Evolutionary conservation across 2,329 filamentous ascomycete genomes (phyloP).

Genomic region (Pestalotiopsis fici): DNA sequence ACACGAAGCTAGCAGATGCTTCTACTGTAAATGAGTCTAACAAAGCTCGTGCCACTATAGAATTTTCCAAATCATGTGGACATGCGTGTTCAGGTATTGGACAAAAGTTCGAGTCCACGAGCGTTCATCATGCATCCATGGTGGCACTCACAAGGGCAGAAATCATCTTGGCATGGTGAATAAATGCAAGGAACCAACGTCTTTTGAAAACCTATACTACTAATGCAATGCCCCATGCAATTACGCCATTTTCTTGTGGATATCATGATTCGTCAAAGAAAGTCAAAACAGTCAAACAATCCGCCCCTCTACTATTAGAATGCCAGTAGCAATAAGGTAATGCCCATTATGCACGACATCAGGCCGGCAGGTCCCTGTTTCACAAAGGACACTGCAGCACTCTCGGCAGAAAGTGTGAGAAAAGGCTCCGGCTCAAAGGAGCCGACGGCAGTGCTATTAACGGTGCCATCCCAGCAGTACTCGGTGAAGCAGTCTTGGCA

Average conservation of each 20-base stretch:
- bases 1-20: neutral
- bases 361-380: neutral
- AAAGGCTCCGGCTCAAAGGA: conserved; percentile 4
- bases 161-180: no score
- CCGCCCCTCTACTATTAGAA: neutral
- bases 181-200: neutral
- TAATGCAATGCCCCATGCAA: neutral
- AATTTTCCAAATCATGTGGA: no score
- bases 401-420: neutral
- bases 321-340: neutral
- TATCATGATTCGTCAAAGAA: neutral
- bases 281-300: neutral
- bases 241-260: neutral
- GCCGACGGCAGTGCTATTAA: conserved; percentile 22
- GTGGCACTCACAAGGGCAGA: no score
- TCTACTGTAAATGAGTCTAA: neutral
- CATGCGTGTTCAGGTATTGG: no score
- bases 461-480: conserved; percentile 94
- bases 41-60: neutral
- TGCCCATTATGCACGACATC: neutral
- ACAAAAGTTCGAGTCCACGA: no score
- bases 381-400: neutral
- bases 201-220: neutral
- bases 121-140: no score
- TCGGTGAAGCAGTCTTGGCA: conserved; percentile 75